Conservation (phyloP, 495 filamentous ascomycete genomes). For the Penicillium simplicissimum region DNA sequence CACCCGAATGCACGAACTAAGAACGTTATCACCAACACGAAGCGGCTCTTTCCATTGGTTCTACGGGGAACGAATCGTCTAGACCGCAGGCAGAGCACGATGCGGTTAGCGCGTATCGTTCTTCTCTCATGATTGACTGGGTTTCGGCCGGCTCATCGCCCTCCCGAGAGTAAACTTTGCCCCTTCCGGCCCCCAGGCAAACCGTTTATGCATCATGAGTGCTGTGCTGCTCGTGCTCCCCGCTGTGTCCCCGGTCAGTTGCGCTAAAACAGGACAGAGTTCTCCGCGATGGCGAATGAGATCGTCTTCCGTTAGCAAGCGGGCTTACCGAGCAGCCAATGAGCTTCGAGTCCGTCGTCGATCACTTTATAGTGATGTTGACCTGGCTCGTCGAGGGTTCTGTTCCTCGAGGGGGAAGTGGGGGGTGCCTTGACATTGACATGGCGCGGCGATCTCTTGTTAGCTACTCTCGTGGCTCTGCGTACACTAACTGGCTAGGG, state of each 20-base stretch:
- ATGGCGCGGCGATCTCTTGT: not conserved
- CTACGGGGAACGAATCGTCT: not conserved
- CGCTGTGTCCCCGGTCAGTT: not conserved
- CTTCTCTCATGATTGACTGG: constrained; percentile 11
- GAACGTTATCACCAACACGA: constrained; percentile 1
- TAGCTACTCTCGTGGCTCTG: not conserved
- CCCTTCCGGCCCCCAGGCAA: not conserved
- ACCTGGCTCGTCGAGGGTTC: not conserved
- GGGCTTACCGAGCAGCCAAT: not conserved
- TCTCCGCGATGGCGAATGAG: not conserved
- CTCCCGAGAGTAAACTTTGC: not conserved
- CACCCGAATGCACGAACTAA: constrained; percentile 1
- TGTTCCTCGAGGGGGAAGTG: constrained; percentile 10
- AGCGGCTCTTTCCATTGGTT: constrained; percentile 7
- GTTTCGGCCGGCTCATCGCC: constrained; percentile 6
- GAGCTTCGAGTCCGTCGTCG: not conserved
- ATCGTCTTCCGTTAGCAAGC: not conserved
- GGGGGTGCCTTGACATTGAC: not conserved
- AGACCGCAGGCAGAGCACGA: not conserved
- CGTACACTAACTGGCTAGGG: not conserved
- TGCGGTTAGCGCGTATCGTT: constrained; percentile 14
- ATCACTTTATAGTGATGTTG: not conserved
- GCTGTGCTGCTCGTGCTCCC: not conserved
- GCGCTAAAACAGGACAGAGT: not conserved
- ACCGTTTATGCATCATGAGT: constrained; percentile 3